Evolutionary conservation across 2,329 filamentous ascomycete species (phyloP).

Genomic region (Xylariaceae sp.): DNA sequence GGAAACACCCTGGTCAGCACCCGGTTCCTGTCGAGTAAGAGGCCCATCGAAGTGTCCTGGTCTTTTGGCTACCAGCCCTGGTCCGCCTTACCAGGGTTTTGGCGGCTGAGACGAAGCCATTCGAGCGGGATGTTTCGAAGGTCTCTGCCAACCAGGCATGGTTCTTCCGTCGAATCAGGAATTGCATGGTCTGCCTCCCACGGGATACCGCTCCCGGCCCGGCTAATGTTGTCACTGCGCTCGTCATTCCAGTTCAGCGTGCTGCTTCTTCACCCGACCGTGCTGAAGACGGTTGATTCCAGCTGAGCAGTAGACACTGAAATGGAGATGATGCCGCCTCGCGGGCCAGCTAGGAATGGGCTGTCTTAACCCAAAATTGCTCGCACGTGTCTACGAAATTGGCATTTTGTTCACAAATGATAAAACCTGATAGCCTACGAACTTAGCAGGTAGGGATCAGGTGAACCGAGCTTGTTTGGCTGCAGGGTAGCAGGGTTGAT

Average conservation of each 20-base stretch:
- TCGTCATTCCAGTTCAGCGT: background rate
- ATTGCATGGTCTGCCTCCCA: background rate
- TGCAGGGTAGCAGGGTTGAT: background rate
- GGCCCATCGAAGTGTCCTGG: slow-evolving; percentile 12
- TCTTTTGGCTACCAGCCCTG: slow-evolving; percentile 19
- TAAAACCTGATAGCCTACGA: background rate
- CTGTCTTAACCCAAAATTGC: slow-evolving; percentile 21
- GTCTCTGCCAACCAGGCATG: slow-evolving; percentile 5
- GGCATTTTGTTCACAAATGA: background rate
- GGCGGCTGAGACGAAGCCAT: slow-evolving; percentile 27
- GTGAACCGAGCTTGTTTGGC: background rate
- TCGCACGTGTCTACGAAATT: slow-evolving; percentile 17
- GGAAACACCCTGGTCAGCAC: slow-evolving; percentile 18
- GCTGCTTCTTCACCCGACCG: background rate
- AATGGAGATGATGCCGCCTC: slow-evolving; percentile 9
- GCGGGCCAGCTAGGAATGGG: slow-evolving; percentile 12
- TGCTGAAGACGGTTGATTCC: slow-evolving; percentile 1
- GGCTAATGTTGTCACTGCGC: background rate
- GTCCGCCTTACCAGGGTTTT: slow-evolving; percentile 18
- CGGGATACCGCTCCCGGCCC: background rate
- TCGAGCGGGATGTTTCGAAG: slow-evolving; percentile 26
- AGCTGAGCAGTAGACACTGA: slow-evolving; percentile 4
- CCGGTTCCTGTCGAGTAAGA: background rate
- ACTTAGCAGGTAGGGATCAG: background rate
- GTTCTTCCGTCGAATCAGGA: slow-evolving; percentile 1